phyloP scores from a whole-genome alignment of 139 green algal genomes.

The Parachlorella kessleri region DNA sequence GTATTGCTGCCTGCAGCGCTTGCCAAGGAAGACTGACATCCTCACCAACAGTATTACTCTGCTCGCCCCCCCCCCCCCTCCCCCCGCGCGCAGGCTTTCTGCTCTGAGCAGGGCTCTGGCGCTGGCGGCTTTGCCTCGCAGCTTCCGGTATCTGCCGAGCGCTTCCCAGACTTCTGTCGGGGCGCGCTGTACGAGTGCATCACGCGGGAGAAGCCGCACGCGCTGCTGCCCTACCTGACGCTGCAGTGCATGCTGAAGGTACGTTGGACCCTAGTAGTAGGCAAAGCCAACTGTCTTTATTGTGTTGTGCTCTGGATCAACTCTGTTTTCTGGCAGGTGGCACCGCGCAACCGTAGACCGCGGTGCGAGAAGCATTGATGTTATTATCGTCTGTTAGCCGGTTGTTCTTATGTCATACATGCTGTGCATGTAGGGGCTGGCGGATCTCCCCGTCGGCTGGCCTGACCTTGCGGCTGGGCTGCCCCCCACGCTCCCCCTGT shows the following conservation, averaged over 20 bases:
- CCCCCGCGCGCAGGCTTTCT: neutral
- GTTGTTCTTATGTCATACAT: neutral
- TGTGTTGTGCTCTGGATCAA: neutral
- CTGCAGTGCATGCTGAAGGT: conserved; percentile 49
- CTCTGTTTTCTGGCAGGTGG: neutral
- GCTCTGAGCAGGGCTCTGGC: neutral
- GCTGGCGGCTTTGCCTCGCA: conserved; percentile 9
- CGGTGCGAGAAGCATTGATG: neutral
- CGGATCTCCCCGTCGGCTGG: neutral
- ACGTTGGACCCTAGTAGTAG: neutral
- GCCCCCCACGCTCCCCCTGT: conserved; percentile 36
- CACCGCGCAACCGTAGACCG: neutral
- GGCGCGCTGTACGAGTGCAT: conserved; percentile 70
- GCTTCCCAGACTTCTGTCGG: conserved; percentile 52
- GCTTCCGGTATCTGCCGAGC: neutral
- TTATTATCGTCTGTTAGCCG: neutral
- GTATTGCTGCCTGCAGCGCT: no score
- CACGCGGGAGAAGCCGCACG: conserved; percentile 61
- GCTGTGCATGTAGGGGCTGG: neutral
- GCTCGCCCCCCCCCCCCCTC: neutral
- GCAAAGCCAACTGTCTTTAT: neutral
- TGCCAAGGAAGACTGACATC: no score
- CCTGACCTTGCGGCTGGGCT: conserved; percentile 9
- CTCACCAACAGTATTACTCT: no score
- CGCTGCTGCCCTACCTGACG: conserved; percentile 57